Conservation (phyloP, 768 basidiomycete genomes). For the Guyanaporus albipodus region DNA sequence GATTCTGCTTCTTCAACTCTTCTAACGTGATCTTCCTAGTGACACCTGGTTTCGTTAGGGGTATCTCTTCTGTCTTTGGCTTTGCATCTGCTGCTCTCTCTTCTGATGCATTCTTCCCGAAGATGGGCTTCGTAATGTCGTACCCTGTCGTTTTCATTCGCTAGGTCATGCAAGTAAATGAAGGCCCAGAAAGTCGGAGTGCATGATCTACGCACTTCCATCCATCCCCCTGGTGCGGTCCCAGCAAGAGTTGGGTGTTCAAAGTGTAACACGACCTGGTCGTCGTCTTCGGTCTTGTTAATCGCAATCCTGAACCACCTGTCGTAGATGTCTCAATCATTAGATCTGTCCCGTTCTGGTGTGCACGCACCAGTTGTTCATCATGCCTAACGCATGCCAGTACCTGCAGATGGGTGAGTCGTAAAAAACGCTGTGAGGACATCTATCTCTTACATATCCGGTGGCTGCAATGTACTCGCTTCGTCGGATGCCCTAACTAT, state of each 20-base stretch:
- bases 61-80: conserved; percentile 20
- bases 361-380: conserved; percentile 43
- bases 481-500: conserved; percentile 57
- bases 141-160: conserved; percentile 44
- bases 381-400: conserved; percentile 57
- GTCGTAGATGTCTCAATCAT: not conserved
- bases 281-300: conserved; percentile 31
- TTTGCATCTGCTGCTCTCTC: not conserved
- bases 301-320: conserved; percentile 59
- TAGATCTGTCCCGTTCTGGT: not conserved
- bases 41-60: conserved; percentile 46
- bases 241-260: conserved; percentile 60
- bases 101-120: conserved; percentile 15
- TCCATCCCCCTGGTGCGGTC: conserved; percentile 51
- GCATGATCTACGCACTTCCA: conserved; percentile 37
- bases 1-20: conserved; percentile 40
- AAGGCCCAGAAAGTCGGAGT: not conserved
- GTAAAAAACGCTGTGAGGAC: not conserved
- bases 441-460: conserved; percentile 42
- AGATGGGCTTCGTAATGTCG: conserved; percentile 42
- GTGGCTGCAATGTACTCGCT: conserved; percentile 43
- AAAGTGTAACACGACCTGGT: conserved; percentile 35
- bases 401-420: conserved; percentile 25
- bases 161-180: conserved; percentile 16
- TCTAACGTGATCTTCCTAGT: conserved; percentile 40